Evolutionary conservation across 1,139 yeast species (phyloP).

Genomic region (Diutina sp.): DNA sequence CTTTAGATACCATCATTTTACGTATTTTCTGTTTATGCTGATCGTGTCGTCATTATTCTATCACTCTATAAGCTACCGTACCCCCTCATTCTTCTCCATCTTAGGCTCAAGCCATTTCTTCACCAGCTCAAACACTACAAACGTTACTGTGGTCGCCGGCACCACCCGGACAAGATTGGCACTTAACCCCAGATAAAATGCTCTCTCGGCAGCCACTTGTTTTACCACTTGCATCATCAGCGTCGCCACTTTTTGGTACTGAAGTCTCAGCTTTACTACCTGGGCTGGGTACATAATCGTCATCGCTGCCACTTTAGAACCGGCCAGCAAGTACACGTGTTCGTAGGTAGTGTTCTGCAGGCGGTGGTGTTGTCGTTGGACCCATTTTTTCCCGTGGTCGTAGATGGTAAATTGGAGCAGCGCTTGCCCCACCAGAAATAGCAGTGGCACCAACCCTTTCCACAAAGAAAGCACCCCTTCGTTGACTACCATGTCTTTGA

Average conservation of each 20-base stretch:
- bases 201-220: conserved; percentile 24
- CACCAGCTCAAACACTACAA: conserved; percentile 47
- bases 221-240: conserved; percentile 12
- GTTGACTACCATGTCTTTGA: conserved; percentile 21
- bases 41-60: no score
- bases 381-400: conserved; percentile 48
- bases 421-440: conserved; percentile 79
- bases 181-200: conserved; percentile 66
- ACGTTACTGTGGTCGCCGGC: conserved; percentile 67
- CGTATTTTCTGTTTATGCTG: no score
- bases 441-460: conserved; percentile 73
- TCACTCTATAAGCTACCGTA: no score
- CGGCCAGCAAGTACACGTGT: conserved; percentile 51
- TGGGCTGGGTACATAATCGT: conserved; percentile 74
- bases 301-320: conserved; percentile 60
- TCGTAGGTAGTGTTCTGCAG: conserved; percentile 34
- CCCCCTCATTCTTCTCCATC: conserved; percentile 1
- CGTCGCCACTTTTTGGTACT: conserved; percentile 22
- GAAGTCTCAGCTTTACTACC: conserved; percentile 67
- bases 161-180: conserved; percentile 51
- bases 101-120: conserved; percentile 7
- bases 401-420: conserved; percentile 80
- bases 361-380: conserved; percentile 6
- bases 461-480: conserved; percentile 72
- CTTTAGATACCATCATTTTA: no score